Conservation (phyloP, 208 protist genomes). For the Acanthamoeba polyphaga region DNA sequence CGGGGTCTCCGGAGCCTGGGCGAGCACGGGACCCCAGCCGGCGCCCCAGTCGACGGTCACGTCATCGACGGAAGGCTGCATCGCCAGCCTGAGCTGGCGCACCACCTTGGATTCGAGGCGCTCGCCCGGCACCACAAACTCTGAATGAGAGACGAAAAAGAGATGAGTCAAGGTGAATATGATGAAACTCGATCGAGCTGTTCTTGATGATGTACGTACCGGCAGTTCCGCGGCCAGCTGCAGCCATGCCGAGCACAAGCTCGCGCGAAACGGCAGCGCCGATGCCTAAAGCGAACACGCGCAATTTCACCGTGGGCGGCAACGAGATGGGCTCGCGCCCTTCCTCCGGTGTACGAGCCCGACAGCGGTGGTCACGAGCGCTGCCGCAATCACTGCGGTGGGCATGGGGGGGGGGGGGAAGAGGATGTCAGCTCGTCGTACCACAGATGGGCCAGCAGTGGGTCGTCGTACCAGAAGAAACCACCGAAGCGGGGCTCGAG, state of each 20-base stretch:
- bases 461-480: constrained; percentile 17
- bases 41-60: constrained; percentile 10
- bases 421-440: too few species aligned
- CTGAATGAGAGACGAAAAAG: not conserved
- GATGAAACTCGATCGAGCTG: not conserved
- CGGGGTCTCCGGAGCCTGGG: not conserved
- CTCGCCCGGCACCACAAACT: constrained; percentile 71
- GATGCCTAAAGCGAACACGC: constrained; percentile 85
- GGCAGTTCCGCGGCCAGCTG: constrained; percentile 49
- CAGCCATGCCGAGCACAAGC: constrained; percentile 84
- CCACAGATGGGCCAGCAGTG: not conserved
- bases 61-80: constrained; percentile 65
- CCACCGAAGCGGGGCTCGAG: constrained; percentile 5
- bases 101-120: constrained; percentile 66
- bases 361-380: not conserved
- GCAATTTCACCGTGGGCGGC: not conserved
- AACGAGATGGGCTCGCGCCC: not conserved
- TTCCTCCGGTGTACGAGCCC: not conserved
- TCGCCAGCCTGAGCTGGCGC: constrained; percentile 46
- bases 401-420: not conserved
- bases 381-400: constrained; percentile 8
- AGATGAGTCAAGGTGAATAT: not conserved
- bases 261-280: constrained; percentile 63
- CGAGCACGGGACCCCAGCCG: not conserved
- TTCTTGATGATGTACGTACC: not conserved